Percentiles rank a stretch among this genome's conserved stretches.
phyloP scores from a whole-genome alignment of 140 eudicot genomes.

The Anethum foeniculum region DNA sequence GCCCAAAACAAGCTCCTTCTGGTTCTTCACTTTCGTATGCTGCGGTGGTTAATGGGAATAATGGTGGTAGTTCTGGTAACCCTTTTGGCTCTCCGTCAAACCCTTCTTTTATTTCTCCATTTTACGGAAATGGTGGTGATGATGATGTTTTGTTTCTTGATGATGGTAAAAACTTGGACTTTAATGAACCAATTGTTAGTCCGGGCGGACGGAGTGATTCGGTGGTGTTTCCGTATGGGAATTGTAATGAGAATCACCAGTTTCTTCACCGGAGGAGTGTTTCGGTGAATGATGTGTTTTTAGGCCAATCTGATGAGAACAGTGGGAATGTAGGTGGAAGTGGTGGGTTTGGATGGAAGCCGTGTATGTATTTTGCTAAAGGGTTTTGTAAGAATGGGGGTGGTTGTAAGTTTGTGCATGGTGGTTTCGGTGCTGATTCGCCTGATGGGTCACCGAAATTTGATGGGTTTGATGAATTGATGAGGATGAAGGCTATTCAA shows the following conservation, averaged over 20 bases:
- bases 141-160: constrained; percentile 9
- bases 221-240: constrained; percentile 29
- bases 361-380: constrained; percentile 68
- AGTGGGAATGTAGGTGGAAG: constrained; percentile 1
- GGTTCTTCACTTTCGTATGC: constrained; percentile 14
- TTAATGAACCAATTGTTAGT: constrained; percentile 39
- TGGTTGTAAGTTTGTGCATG: constrained; percentile 63
- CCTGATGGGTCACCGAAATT: constrained; percentile 54
- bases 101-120: neutral
- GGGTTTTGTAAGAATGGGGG: constrained; percentile 78
- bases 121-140: neutral
- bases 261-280: constrained; percentile 51
- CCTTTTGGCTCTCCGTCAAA: constrained; percentile 5
- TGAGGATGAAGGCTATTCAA: constrained; percentile 67
- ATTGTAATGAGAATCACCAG: constrained; percentile 18
- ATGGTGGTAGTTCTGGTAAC: neutral
- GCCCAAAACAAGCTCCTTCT: constrained; percentile 14
- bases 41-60: constrained; percentile 10
- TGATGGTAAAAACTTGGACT: constrained; percentile 22
- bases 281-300: constrained; percentile 69
- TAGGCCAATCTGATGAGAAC: constrained; percentile 29
- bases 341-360: constrained; percentile 49
- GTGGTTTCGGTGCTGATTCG: constrained; percentile 26
- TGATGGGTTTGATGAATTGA: constrained; percentile 55
- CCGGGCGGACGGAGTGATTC: constrained; percentile 71